Evolutionary conservation across 495 filamentous ascomycete species (phyloP).

Genomic region (Podospora pseudocomata): DNA sequence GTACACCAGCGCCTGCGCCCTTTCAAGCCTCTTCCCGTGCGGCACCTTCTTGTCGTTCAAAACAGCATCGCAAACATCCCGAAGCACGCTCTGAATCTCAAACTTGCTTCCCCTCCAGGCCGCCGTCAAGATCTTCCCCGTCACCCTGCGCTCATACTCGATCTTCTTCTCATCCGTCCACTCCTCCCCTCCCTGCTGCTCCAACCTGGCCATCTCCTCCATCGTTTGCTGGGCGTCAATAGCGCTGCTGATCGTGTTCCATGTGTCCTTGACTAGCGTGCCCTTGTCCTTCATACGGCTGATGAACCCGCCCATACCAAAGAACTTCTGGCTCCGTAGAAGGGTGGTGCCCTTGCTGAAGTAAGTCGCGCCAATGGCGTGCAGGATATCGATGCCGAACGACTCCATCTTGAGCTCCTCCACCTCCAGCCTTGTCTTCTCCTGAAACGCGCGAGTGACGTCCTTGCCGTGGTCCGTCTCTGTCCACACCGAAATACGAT

Average conservation of each 20-base stretch:
- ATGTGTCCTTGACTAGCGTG: conserved; percentile 92
- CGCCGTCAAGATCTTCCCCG: conserved; percentile 96
- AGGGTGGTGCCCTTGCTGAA: conserved; percentile 79
- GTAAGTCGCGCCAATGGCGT: conserved; percentile 90
- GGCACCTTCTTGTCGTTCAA: conserved; percentile 76
- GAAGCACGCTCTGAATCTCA: conserved; percentile 93
- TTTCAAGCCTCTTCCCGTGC: conserved; percentile 79
- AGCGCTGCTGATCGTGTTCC: conserved; percentile 95
- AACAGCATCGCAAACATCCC: conserved; percentile 73
- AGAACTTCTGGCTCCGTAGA: conserved; percentile 92
- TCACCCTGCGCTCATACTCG: conserved; percentile 94
- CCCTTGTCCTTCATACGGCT: conserved; percentile 94
- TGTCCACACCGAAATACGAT: conserved; percentile 92
- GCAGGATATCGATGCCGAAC: conserved; percentile 94
- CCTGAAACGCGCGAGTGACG: conserved; percentile 83
- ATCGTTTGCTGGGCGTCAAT: conserved; percentile 98
- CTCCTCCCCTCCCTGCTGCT: conserved; percentile 92
- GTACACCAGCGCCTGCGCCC: conserved; percentile 83
- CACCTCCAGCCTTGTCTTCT: conserved; percentile 90
- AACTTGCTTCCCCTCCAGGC: conserved; percentile 97
- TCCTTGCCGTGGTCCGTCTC: conserved; percentile 88
- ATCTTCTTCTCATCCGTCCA: conserved; percentile 98
- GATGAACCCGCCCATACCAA: conserved; percentile 94
- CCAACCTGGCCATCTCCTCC: conserved; percentile 97
- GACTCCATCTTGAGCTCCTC: conserved; percentile 99